These are phyloP conservation scores for Clavariopsis aquatica DNA, from an alignment of 495 filamentous ascomycete genomes.

Conservation along the genomic window DNA sequence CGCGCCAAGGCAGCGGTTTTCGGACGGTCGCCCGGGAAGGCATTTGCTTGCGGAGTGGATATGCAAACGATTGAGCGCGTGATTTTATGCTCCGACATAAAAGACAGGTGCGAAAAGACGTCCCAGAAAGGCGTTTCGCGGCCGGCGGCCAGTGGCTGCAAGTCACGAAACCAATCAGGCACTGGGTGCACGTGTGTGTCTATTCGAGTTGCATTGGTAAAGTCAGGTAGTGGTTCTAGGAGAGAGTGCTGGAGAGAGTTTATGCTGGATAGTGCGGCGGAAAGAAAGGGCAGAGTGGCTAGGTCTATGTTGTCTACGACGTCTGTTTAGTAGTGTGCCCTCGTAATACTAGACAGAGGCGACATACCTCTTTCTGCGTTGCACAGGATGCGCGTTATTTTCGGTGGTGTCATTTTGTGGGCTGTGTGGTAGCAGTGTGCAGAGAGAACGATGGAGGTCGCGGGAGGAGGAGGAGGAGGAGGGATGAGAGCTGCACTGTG, in stretches of 20 bases:
- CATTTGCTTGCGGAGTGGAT: constrained; percentile 34
- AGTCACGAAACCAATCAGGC: constrained; percentile 35
- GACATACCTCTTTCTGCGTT: background rate
- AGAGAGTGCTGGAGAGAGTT: background rate
- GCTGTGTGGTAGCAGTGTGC: background rate
- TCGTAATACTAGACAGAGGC: background rate
- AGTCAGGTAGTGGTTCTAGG: background rate
- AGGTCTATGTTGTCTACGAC: constrained; percentile 18
- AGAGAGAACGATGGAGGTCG: background rate
- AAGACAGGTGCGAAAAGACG: constrained; percentile 26
- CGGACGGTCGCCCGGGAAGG: constrained; percentile 29
- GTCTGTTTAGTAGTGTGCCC: background rate
- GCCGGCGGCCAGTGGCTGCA: constrained; percentile 31
- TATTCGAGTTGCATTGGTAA: constrained; percentile 29
- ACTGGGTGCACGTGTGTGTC: constrained; percentile 39
- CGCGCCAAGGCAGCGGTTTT: constrained; percentile 34
- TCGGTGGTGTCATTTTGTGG: background rate
- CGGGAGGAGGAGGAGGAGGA: background rate
- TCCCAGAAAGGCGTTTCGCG: constrained; percentile 34
- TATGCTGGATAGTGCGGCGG: background rate
- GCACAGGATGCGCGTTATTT: background rate
- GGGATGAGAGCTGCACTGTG: background rate
- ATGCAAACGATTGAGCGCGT: constrained; percentile 31
- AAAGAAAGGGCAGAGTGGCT: constrained; percentile 3
- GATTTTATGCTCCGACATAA: constrained; percentile 34